A percentile compares a stretch with the other conserved stretches of the same genome.
phyloP scores from a whole-genome alignment of 1,284 basidiomycete species.

The Grifola frondosa region DNA sequence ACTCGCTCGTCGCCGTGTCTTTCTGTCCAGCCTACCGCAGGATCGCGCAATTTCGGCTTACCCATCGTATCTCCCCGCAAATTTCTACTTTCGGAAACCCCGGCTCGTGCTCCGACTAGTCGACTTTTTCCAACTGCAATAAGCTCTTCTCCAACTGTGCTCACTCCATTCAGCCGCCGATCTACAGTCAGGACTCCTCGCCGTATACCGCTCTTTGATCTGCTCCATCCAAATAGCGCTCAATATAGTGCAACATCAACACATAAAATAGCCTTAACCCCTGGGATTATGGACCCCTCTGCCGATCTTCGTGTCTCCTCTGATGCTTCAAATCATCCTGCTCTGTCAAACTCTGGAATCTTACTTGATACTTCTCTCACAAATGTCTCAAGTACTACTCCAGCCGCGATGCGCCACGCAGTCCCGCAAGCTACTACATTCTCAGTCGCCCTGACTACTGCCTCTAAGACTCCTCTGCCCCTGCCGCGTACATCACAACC shows the following conservation, averaged over 20 bases:
- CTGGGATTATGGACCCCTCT: neutral
- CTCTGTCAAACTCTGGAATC: neutral
- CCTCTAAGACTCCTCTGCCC: too few species aligned
- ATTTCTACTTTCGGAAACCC: neutral
- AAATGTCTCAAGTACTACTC: neutral
- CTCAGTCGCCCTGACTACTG: too few species aligned
- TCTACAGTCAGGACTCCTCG: constrained; percentile 3
- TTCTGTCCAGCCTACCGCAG: neutral
- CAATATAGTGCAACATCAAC: neutral
- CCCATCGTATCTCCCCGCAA: neutral
- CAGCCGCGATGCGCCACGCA: too few species aligned
- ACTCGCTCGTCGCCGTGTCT: neutral
- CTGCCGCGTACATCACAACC: too few species aligned
- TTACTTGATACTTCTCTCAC: neutral
- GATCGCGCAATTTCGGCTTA: neutral
- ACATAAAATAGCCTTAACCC: neutral
- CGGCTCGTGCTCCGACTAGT: neutral
- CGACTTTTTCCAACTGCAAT: neutral
- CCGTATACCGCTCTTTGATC: constrained; percentile 5
- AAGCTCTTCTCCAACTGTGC: neutral
- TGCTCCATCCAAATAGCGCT: neutral
- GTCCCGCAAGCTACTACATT: too few species aligned
- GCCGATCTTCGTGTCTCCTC: neutral
- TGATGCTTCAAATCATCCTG: neutral
- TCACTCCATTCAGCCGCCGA: neutral